phyloP scores from a whole-genome alignment of 2,329 filamentous ascomycete species.

The Gremmenia infestans region DNA sequence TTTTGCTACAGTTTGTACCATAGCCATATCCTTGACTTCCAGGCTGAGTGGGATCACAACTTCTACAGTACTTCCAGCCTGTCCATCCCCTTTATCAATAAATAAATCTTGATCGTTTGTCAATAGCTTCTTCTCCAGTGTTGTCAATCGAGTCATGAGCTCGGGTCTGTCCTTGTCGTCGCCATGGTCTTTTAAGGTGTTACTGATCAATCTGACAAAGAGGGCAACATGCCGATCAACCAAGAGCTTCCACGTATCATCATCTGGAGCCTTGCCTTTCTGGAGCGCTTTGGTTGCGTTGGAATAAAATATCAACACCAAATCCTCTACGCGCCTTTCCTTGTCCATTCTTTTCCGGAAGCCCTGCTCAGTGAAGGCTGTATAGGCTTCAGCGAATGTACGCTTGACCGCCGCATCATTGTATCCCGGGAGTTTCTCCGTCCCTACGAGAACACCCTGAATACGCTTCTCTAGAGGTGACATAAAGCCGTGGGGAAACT shows the following conservation, averaged over 20 bases:
- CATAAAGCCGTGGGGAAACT: constrained; percentile 68
- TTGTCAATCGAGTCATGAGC: constrained; percentile 70
- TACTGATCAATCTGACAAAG: constrained; percentile 81
- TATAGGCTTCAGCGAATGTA: constrained; percentile 91
- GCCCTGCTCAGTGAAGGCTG: constrained; percentile 80
- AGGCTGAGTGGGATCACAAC: constrained; percentile 79
- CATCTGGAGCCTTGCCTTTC: constrained; percentile 68
- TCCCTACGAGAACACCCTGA: constrained; percentile 57
- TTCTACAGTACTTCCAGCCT: constrained; percentile 65
- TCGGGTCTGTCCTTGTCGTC: constrained; percentile 83
- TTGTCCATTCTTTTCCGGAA: constrained; percentile 93
- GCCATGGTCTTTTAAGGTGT: constrained; percentile 75
- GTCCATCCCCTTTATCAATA: constrained; percentile 53
- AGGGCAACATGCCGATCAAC: constrained; percentile 92
- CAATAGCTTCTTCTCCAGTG: constrained; percentile 87
- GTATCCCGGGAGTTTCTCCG: constrained; percentile 80
- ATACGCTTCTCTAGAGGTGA: constrained; percentile 51
- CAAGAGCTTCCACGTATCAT: constrained; percentile 86
- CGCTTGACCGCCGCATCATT: constrained; percentile 87
- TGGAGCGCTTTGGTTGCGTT: constrained; percentile 87
- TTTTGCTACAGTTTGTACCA: constrained; percentile 80
- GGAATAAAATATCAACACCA: constrained; percentile 94
- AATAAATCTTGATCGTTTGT: constrained; percentile 89
- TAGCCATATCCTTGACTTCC: constrained; percentile 93
- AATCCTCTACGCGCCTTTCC: constrained; percentile 84